Base-by-base conservation (phyloP, 2,329 filamentous ascomycete species). In the Pseudofabraea citricarpa region DNA sequence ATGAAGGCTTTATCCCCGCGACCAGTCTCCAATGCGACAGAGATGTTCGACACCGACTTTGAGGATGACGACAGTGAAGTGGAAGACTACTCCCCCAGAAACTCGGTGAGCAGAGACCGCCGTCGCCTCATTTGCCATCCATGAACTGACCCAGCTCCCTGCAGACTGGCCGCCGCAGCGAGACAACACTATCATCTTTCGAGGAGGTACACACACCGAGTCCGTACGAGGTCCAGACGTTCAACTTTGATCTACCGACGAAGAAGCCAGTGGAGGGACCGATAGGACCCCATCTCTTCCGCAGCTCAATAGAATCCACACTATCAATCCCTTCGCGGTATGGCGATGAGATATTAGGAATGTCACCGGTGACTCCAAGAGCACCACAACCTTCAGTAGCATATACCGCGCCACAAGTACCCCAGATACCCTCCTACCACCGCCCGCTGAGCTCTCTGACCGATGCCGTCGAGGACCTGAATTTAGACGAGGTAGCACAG, bases 131-230 rank as follows among this genome's bases (percentile, higher is more conserved):
- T n/a, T n/a, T n/a, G n/a, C n/a, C n/a, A n/a, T n/a, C n/a, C n/a
- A n/a, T n/a, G n/a, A n/a, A n/a, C n/a, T n/a, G n/a, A n/a, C n/a
- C n/a, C n/a, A n/a, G n/a, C n/a, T 41, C 24, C 23, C 31, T 37
- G 18, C 56, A 90, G 85, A 74, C 78, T 49, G 77, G 75, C 55
- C 78, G 86, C 57, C 80, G 79, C 47, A 94, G 88, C 69, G 81
- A 90, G 60, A 91, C 88, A 3, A 95, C 90, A 2, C 73, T 93
- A 27, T 95, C 90, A 6, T 91, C 88, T 1, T 90, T 86, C 57
- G 89, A 94, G 58, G 90, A 95, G 61, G 75, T 83, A 3, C 79
- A 80, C 22, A 95, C 90, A 20, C 90, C 90, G 15, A 77, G 79
- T 49, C 85, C 85, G 36, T 76, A 70, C 55, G 73, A 77, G 51